Percentiles rank a stretch among this genome's conserved stretches.
phyloP scores from a whole-genome alignment of 345 rosid genomes.

The Populus euphratica region DNA sequence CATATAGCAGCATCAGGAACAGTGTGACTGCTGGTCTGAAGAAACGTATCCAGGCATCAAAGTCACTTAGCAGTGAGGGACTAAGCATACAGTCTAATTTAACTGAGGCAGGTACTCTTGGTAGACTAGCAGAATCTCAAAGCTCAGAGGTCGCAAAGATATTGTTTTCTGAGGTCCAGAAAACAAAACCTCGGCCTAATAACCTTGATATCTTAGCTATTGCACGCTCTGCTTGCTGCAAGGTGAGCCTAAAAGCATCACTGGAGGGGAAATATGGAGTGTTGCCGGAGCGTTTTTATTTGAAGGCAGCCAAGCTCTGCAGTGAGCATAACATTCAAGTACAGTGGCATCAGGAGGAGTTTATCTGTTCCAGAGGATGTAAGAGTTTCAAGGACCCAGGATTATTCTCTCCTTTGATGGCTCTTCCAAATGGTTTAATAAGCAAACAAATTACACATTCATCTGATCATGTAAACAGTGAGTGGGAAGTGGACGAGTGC shows the following conservation, averaged over 20 bases:
- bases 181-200: constrained; percentile 82
- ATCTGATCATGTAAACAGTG: constrained; percentile 28
- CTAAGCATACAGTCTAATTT: constrained; percentile 35
- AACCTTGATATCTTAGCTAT: constrained; percentile 70
- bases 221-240: constrained; percentile 89
- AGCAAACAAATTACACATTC: constrained; percentile 21
- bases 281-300: constrained; percentile 67
- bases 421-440: constrained; percentile 37
- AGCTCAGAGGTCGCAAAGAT: constrained; percentile 66
- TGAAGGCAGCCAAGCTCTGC: constrained; percentile 91
- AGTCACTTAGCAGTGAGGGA: constrained; percentile 38
- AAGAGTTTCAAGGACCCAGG: constrained; percentile 45
- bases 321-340: constrained; percentile 81
- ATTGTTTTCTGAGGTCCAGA: constrained; percentile 61
- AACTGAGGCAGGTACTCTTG: constrained; percentile 36
- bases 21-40: constrained; percentile 59
- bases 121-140: constrained; percentile 55
- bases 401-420: constrained; percentile 34
- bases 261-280: constrained; percentile 70
- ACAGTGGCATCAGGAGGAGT: constrained; percentile 85
- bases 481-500: constrained; percentile 76
- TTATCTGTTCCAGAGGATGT: constrained; percentile 76
- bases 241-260: constrained; percentile 64
- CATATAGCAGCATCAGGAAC: constrained; percentile 76
- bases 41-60: constrained; percentile 70